These are phyloP conservation scores for Anthostomella pinea DNA, from an alignment of 2,329 filamentous ascomycete species.

Conservation along the genomic window DNA sequence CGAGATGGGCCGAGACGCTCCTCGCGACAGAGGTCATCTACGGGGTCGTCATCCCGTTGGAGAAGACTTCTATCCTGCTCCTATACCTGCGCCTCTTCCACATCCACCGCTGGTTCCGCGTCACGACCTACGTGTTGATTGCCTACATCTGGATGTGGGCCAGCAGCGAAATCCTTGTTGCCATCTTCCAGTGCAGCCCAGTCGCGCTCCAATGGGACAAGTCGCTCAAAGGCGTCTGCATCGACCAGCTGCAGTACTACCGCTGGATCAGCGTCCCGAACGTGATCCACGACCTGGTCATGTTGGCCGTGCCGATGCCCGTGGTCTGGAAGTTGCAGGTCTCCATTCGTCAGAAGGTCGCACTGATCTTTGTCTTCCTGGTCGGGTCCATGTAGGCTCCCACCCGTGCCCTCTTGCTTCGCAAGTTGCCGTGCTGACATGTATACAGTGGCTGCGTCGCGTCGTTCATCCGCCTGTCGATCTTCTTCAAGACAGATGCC, in stretches of 20 bases:
- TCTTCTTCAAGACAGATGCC: constrained; percentile 13
- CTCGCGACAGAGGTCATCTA: constrained; percentile 13
- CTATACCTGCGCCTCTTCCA: constrained; percentile 15
- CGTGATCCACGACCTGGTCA: constrained; percentile 14
- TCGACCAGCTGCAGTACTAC: constrained; percentile 8
- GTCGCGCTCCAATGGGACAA: constrained; percentile 12
- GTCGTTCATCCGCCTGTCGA: constrained; percentile 12
- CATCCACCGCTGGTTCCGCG: constrained; percentile 13
- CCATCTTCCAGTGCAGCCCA: constrained; percentile 12
- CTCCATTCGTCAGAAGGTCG: constrained; percentile 11
- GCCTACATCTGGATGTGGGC: constrained; percentile 17
- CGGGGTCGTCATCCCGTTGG: constrained; percentile 11
- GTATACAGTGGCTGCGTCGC: constrained; percentile 12
- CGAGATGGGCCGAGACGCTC: constrained; percentile 8
- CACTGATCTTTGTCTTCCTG: constrained; percentile 15
- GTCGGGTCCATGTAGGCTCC: constrained; percentile 15
- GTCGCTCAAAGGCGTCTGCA: constrained; percentile 5
- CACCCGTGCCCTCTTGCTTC: neutral
- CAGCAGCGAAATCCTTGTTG: constrained; percentile 7
- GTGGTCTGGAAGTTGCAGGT: constrained; percentile 15
- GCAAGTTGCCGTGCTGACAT: neutral
- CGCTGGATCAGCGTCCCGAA: constrained; percentile 13
- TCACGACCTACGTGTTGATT: constrained; percentile 13
- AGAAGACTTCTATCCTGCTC: constrained; percentile 15
- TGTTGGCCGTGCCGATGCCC: constrained; percentile 14